Evolutionary conservation across 192 early-diverging fungal species (phyloP), one percentile per base, ranked within the genome.

Genomic region (Backusella australiensis): DNA sequence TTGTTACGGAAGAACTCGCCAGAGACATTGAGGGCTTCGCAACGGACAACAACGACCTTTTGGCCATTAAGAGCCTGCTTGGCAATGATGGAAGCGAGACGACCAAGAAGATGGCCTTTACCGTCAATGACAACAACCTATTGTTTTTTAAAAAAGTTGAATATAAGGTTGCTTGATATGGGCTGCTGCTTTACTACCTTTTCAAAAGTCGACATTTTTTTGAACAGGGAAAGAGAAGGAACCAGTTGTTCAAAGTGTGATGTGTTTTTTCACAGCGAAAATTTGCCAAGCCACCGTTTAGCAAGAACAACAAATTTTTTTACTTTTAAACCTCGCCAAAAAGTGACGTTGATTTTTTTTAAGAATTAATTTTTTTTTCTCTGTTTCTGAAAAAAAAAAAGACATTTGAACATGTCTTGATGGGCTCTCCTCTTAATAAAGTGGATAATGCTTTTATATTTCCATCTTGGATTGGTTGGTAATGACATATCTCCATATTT

Each of bases 1-100:
- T 99, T 99, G 96, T 98, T 98, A 84, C 98, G 91, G 94, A 98
- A 99, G 93, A 96, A 99, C 75, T 94, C 91, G 76, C 98, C 98
- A 80, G 95, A 92, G 77, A 99, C 95, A 89, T 98, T 98, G 86
- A 99, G 90, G 85, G 97, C 97, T 91, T 99, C 98, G 86, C 95
- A 96, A 84, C 98, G 96, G 80, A 99, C 97, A 81, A 99, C 87
- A 77, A 96, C 96, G 77, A 99, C 91, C 88, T 91, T 93, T 90
- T 99, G 96, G 81, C 98, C 98, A 87, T 93, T 94, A 77, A 99
- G 93, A 78, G 94, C 87, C 90, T 99, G 94, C 93, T 99, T 98
- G 86, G 98, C 95, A 78, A 98, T 93, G 79, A 96, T 96, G 75
- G 97, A 93, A 80, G 98, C 94, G 76, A 99, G 92, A 81, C 98